Evolutionary conservation across 2,329 filamentous ascomycete species (phyloP).

Genomic region (Aspergillus tamarii): DNA sequence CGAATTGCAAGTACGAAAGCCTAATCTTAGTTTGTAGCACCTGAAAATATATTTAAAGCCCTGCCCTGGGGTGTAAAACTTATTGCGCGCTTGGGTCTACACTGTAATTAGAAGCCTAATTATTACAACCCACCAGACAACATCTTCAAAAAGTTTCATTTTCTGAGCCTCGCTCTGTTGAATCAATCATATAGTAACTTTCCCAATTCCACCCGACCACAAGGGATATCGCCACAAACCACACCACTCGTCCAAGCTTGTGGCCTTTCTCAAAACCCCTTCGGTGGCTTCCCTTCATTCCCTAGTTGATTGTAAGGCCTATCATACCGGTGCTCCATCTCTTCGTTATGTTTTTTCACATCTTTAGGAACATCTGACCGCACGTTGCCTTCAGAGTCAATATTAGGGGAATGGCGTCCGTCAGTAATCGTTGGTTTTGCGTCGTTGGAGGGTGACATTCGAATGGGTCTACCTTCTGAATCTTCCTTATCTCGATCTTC

Average conservation of each 20-base stretch:
- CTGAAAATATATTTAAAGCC: too few species aligned
- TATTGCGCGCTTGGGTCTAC: too few species aligned
- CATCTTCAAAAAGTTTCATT: neutral
- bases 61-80: too few species aligned
- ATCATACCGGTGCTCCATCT: conserved; percentile 38
- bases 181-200: neutral
- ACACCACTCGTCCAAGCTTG: neutral
- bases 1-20: too few species aligned
- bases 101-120: neutral
- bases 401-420: conserved; percentile 33
- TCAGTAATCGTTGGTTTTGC: conserved; percentile 38
- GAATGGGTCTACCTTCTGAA: conserved; percentile 11
- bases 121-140: neutral
- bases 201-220: neutral
- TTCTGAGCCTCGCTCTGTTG: neutral
- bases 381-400: conserved; percentile 32
- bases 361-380: conserved; percentile 35
- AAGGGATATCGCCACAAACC: conserved; percentile 1
- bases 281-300: conserved; percentile 29
- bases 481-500: neutral
- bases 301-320: conserved; percentile 36
- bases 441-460: conserved; percentile 37
- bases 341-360: conserved; percentile 40
- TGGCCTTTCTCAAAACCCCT: conserved; percentile 15
- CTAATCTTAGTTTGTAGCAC: too few species aligned